Conservation (phyloP, 176 grass and related monocot species). For the Saccharum officinarum region DNA sequence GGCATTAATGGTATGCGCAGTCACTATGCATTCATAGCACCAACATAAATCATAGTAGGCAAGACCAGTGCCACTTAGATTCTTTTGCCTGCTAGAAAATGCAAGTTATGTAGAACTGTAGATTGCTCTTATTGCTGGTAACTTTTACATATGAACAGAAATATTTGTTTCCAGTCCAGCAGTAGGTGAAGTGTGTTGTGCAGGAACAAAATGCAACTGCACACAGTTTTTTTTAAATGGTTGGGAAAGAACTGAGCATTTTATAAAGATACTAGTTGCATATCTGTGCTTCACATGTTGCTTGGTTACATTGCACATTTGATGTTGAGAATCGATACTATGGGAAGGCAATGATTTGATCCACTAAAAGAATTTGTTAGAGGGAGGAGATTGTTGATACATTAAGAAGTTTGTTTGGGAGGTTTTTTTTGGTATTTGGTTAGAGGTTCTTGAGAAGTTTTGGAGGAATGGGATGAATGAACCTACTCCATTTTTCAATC, state of each 20-base stretch:
- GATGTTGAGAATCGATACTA: background rate
- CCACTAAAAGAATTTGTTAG: background rate
- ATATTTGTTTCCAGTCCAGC: background rate
- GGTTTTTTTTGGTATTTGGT: background rate
- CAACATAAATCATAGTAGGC: background rate
- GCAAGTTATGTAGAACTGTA: background rate
- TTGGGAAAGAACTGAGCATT: background rate
- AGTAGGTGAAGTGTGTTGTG: background rate
- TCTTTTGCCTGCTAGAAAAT: background rate
- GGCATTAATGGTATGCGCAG: background rate
- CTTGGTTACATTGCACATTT: background rate
- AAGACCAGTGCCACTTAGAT: background rate
- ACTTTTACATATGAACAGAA: background rate
- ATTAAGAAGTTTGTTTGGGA: background rate
- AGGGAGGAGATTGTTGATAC: background rate
- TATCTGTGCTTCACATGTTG: too few relatives aligned
- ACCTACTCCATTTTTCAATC: background rate
- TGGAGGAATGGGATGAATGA: background rate
- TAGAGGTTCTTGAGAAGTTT: background rate
- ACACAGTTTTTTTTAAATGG: background rate
- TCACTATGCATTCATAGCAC: background rate
- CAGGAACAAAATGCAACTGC: background rate
- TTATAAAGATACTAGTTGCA: too few relatives aligned
- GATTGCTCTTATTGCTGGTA: background rate
- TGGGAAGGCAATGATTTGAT: background rate